phyloP scores from a whole-genome alignment of 495 filamentous ascomycete genomes.

The Neurospora terricola region DNA sequence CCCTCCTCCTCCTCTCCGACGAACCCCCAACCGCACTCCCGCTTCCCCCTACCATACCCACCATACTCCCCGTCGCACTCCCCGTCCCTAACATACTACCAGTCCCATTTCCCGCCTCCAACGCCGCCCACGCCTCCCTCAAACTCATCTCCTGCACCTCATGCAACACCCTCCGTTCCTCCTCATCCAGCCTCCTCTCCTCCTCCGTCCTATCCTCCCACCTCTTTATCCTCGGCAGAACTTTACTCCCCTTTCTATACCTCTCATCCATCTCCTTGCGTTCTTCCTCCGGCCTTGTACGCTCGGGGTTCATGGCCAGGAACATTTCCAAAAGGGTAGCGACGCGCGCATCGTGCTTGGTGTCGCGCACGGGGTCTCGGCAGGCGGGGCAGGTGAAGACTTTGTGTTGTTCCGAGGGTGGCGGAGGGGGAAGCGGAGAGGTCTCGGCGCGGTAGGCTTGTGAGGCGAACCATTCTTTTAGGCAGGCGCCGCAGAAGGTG shows the following conservation, averaged over 20 bases:
- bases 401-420: constrained; percentile 28
- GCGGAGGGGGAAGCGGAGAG: constrained; percentile 30
- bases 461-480: constrained; percentile 87
- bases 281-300: constrained; percentile 54
- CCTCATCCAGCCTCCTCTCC: constrained; percentile 45
- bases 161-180: constrained; percentile 59
- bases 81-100: constrained; percentile 59
- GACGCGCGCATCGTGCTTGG: constrained; percentile 73
- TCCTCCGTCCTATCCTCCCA: constrained; percentile 29
- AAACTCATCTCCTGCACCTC: constrained; percentile 64
- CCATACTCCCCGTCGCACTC: constrained; percentile 58
- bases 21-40: constrained; percentile 16
- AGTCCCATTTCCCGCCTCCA: constrained; percentile 49
- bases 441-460: constrained; percentile 39
- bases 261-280: constrained; percentile 56
- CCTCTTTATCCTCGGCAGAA: constrained; percentile 47
- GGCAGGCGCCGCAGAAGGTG: constrained; percentile 88
- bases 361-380: constrained; percentile 72
- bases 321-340: constrained; percentile 76
- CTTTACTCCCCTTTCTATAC: constrained; percentile 70
- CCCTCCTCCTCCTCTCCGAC: background rate
- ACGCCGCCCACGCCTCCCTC: constrained; percentile 39
- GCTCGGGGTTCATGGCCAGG: constrained; percentile 62
- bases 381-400: constrained; percentile 88
- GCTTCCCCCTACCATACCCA: constrained; percentile 29